phyloP scores from a whole-genome alignment of 2,329 filamentous ascomycete species.

The Colletotrichum sp. region DNA sequence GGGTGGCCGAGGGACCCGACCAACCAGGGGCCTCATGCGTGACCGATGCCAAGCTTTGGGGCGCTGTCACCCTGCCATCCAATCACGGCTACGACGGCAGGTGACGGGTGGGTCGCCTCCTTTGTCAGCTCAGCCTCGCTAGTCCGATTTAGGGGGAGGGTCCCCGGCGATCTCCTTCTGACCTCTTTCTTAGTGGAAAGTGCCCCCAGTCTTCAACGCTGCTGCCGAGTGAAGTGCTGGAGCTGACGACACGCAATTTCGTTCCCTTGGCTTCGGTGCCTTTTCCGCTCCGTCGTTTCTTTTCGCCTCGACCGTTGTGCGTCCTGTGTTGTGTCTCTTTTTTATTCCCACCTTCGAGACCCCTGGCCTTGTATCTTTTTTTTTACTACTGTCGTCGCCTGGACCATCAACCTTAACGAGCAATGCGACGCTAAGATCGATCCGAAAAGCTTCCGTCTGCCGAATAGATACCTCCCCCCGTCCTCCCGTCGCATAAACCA shows the following conservation, averaged over 20 bases:
- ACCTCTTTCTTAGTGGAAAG: neutral
- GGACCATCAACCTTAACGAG: neutral
- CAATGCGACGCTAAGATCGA: slow-evolving; percentile 19
- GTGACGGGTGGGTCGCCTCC: neutral
- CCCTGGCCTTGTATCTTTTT: neutral
- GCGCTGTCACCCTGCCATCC: neutral
- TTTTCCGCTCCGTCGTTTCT: neutral
- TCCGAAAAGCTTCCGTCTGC: slow-evolving; percentile 1
- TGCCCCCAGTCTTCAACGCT: slow-evolving; percentile 2
- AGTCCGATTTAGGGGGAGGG: slow-evolving; percentile 18
- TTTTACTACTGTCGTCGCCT: neutral
- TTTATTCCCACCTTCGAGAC: neutral
- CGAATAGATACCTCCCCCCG: neutral
- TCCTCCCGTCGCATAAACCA: neutral
- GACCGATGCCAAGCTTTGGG: slow-evolving; percentile 16
- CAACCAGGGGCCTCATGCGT: neutral
- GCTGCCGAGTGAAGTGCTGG: neutral
- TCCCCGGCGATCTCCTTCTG: slow-evolving; percentile 4
- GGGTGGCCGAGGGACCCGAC: neutral
- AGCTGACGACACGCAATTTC: slow-evolving; percentile 21
- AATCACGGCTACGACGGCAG: slow-evolving; percentile 16
- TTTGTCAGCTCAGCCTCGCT: slow-evolving; percentile 22
- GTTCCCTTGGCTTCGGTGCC: slow-evolving; percentile 13
- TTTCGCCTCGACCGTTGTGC: neutral
- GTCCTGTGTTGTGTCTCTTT: neutral